Percentiles rank a stretch among this genome's conserved stretches.
These are phyloP conservation scores for Microdochium trichocladiopsis DNA, from an alignment of 2,329 filamentous ascomycete genomes.

Conservation along the genomic window DNA sequence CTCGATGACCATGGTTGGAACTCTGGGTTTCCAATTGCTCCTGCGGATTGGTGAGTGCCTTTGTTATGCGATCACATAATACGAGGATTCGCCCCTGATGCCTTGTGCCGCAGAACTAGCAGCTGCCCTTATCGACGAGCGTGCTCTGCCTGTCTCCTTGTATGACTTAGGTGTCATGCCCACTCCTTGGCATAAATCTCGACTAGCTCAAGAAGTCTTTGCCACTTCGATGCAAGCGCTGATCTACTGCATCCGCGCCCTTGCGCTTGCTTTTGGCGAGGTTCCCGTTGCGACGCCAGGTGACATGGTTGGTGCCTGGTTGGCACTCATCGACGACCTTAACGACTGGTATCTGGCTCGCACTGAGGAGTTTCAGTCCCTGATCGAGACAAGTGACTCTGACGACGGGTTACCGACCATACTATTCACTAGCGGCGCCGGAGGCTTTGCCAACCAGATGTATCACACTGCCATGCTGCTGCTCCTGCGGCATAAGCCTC, in stretches of 20 bases:
- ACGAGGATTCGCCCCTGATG: too few species aligned
- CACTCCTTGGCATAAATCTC: constrained; percentile 7
- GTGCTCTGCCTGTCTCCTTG: not conserved
- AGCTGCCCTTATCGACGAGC: constrained; percentile 2
- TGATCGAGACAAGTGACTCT: constrained; percentile 22
- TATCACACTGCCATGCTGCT: constrained; percentile 49
- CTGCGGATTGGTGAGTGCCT: constrained; percentile 3
- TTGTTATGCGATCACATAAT: too few species aligned
- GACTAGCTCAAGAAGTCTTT: constrained; percentile 5
- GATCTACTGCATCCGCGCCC: constrained; percentile 23
- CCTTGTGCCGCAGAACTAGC: constrained; percentile 2
- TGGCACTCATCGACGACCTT: constrained; percentile 19
- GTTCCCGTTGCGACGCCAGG: constrained; percentile 5
- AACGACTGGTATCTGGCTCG: constrained; percentile 23
- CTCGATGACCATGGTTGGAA: not conserved
- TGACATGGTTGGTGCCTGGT: constrained; percentile 18
- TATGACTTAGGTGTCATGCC: not conserved
- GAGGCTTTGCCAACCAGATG: constrained; percentile 44
- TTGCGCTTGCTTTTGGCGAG: constrained; percentile 21
- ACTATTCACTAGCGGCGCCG: constrained; percentile 28
- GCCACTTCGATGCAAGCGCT: constrained; percentile 15
- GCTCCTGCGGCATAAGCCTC: constrained; percentile 42
- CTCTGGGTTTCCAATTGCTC: not conserved
- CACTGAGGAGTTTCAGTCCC: constrained; percentile 22
- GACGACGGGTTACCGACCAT: constrained; percentile 24